phyloP scores from a whole-genome alignment of 208 protist species.

The Trypanosoma conorhini region DNA sequence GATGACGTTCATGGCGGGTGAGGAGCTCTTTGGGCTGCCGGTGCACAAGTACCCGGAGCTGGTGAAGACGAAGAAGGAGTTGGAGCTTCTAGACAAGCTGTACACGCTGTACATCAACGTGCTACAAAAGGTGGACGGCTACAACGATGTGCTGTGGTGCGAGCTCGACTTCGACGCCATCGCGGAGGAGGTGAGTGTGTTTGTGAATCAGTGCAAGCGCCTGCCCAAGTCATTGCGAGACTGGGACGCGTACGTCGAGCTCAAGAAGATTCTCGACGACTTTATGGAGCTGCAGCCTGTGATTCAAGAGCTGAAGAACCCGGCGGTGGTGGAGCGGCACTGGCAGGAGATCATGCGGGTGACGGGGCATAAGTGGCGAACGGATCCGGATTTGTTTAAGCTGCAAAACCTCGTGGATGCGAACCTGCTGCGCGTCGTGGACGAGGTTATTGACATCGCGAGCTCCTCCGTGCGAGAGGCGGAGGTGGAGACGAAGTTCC shows the following conservation, averaged over 20 bases:
- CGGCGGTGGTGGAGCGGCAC: conserved; percentile 93
- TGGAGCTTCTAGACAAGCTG: conserved; percentile 95
- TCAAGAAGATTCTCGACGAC: conserved; percentile 95
- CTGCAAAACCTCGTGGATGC: conserved; percentile 93
- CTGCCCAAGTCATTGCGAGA: conserved; percentile 94
- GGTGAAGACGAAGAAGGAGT: conserved; percentile 92
- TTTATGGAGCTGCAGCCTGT: conserved; percentile 95
- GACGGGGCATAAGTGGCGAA: conserved; percentile 86
- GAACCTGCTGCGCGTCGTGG: conserved; percentile 81
- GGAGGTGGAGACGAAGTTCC: conserved; percentile 96
- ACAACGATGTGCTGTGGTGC: conserved; percentile 95
- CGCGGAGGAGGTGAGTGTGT: conserved; percentile 89
- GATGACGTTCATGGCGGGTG: conserved; percentile 93
- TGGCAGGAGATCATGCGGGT: conserved; percentile 96
- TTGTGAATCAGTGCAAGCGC: conserved; percentile 88
- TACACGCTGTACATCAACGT: conserved; percentile 97
- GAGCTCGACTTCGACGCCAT: conserved; percentile 96
- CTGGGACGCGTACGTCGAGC: conserved; percentile 95
- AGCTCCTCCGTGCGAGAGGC: conserved; percentile 95
- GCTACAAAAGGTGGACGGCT: conserved; percentile 92
- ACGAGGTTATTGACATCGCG: conserved; percentile 97
- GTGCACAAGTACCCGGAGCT: conserved; percentile 95
- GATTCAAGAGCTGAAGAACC: conserved; percentile 93
- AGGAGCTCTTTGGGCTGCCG: conserved; percentile 96
- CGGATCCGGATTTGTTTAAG: conserved; percentile 94